Conservation (phyloP, 495 filamentous ascomycete genomes). For the Penicillium nucicola region DNA sequence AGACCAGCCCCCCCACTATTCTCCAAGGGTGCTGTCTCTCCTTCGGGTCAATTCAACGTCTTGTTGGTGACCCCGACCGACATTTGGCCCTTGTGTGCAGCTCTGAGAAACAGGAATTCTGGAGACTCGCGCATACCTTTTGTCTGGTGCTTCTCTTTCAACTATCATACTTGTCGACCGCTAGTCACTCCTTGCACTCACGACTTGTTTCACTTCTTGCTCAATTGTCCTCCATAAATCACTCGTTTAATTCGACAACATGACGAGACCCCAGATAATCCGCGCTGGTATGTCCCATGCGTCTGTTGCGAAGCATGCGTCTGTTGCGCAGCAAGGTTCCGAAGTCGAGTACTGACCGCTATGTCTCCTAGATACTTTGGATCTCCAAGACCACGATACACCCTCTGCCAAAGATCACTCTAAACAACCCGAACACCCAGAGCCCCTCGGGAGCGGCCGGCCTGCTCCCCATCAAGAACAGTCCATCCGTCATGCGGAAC, state of each 20-base stretch:
- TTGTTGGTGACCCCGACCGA: constrained; percentile 4
- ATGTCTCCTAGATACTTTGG: constrained; percentile 73
- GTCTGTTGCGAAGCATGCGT: constrained; percentile 16
- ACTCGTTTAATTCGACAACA: constrained; percentile 30
- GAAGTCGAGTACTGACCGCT: constrained; percentile 13
- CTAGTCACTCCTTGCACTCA: constrained; percentile 17
- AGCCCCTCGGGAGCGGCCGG: constrained; percentile 51
- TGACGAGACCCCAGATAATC: constrained; percentile 76
- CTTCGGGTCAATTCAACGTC: constrained; percentile 13
- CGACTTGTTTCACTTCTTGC: constrained; percentile 12
- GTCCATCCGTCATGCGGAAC: constrained; percentile 72
- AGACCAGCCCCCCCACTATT: constrained; percentile 28
- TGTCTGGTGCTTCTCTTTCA: neutral
- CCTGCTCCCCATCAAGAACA: constrained; percentile 81
- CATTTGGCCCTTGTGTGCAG: constrained; percentile 1
- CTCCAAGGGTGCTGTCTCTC: constrained; percentile 26
- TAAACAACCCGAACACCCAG: constrained; percentile 49
- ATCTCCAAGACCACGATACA: constrained; percentile 80
- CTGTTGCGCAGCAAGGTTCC: constrained; percentile 3
- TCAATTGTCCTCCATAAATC: constrained; percentile 12
- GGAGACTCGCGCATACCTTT: neutral
- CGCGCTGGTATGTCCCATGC: constrained; percentile 62
- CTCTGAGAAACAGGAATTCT: neutral
- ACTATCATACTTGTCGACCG: constrained; percentile 7
- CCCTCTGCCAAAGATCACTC: constrained; percentile 81